Base-by-base conservation (phyloP, 352 stramenopile genomes). In the Albugo candida region DNA sequence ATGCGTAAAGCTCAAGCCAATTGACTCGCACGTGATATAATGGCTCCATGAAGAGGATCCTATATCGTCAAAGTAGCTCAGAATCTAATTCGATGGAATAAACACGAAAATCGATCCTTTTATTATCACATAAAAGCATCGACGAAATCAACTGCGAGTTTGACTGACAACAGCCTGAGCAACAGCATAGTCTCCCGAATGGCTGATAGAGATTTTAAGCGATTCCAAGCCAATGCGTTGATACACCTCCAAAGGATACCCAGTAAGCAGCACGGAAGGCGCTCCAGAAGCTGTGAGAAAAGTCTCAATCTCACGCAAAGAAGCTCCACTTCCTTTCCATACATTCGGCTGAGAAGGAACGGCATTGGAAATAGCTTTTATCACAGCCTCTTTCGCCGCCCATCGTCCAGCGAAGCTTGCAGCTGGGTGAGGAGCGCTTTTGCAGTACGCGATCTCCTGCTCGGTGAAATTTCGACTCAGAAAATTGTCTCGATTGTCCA, bases 391-490 rank as follows among this genome's bases (percentile, higher is more conserved):
- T 59, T 93, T 93, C 3, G 77, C 79, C 18, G 81, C 81, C 81
- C 79, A 93, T 16, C 79, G 79, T 44, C 75, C 81, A 0, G 81
- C 81, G 51, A 93, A 92, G 55, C 72, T 89, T 19, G 79, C 63
- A 2, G 77, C 77, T n/a, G 81, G 77, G 53, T 84, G 61, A n/a
- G 77, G 59, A 13, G 75, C 66, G 38, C 65, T 67, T 54, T 73
- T 74, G 67, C 81, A 93, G 60, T 92, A 92, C 40, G 64, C 67
- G 58, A 79, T 81, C 61, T 93, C 81, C 47, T 75, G 64, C 51
- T 85, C 63, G 18, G 79, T 93, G 56, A 93, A 93, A 68, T 93
- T 93, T 55, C 81, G 72, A 6, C 64, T 64, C 45, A 91, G 75
- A 21, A 86, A 91, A 52, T 84, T 74, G 47, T 87, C 67, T n/a